Evolutionary conservation across 805 yeast genomes (phyloP).

Genomic region (Danielia oregonensis): DNA sequence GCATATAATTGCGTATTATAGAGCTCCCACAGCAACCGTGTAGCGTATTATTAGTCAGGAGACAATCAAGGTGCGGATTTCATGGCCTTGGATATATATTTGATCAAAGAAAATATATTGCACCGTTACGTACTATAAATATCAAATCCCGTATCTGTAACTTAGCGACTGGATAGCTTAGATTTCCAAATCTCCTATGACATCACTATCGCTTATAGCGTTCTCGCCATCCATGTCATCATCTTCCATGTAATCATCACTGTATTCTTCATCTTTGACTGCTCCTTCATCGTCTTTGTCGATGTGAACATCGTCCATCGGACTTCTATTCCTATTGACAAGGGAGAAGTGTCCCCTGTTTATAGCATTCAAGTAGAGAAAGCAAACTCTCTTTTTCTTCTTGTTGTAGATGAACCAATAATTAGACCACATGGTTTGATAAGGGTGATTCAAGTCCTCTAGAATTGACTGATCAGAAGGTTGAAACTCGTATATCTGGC

Average conservation of each 20-base stretch:
- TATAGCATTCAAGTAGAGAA: slow-evolving; percentile 61
- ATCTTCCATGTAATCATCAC: slow-evolving; percentile 12
- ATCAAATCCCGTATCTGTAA: no score
- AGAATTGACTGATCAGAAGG: slow-evolving; percentile 57
- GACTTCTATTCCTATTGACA: slow-evolving; percentile 7
- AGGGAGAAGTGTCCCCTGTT: slow-evolving; percentile 37
- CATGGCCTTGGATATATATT: no score
- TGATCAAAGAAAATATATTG: no score
- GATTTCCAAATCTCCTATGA: slow-evolving; percentile 37
- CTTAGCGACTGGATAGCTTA: slow-evolving; percentile 9
- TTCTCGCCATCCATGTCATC: slow-evolving; percentile 19
- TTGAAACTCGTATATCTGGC: slow-evolving; percentile 61
- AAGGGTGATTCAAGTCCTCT: slow-evolving; percentile 52
- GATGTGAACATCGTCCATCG: slow-evolving; percentile 20
- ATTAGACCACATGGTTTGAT: slow-evolving; percentile 61
- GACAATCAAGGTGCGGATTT: no score
- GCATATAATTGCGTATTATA: no score
- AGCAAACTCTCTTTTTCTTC: slow-evolving; percentile 87
- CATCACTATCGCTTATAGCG: slow-evolving; percentile 24
- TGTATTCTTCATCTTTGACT: slow-evolving; percentile 7
- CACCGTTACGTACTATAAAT: no score
- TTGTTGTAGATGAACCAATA: slow-evolving; percentile 93
- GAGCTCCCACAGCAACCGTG: no score
- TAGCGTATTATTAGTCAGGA: no score
- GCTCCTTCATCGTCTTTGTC: slow-evolving; percentile 21